A percentile compares a stretch with the other conserved stretches of the same genome.
These are phyloP conservation scores for grape (Vitis vinifera) DNA, from an alignment of 164 flowering plant species.

Conservation along the genomic window DNA sequence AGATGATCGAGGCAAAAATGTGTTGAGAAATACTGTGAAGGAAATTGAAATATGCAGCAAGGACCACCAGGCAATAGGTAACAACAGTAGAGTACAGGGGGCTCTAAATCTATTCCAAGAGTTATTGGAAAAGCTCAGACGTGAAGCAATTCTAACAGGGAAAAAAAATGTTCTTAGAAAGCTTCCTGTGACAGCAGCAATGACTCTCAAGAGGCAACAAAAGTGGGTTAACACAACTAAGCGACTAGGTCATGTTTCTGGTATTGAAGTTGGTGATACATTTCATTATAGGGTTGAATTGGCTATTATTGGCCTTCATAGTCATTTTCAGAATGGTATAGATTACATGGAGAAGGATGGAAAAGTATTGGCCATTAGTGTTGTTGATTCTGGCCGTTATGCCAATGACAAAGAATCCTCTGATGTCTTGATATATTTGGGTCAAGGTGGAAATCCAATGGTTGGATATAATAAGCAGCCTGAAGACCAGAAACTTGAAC, in stretches of 20 bases:
- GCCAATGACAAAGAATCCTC: conserved; percentile 5
- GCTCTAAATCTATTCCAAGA: background rate
- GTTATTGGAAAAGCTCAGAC: background rate
- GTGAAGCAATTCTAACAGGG: background rate
- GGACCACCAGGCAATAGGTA: too few relatives aligned
- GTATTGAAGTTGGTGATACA: conserved; percentile 23
- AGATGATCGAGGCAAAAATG: too few relatives aligned
- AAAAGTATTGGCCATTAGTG: conserved; percentile 13
- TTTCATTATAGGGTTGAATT: conserved; percentile 21
- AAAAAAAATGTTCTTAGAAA: background rate
- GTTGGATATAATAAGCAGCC: conserved; percentile 1
- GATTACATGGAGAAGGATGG: conserved; percentile 7
- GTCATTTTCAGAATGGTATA: conserved; percentile 18
- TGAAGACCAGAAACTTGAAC: conserved; percentile 9
- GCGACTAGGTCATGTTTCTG: conserved; percentile 9
- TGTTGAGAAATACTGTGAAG: too few relatives aligned
- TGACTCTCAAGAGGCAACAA: conserved; percentile 1
- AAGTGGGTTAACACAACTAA: conserved; percentile 6
- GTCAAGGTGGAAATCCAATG: conserved; percentile 16
- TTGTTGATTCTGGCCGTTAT: conserved; percentile 24
- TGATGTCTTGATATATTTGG: conserved; percentile 20
- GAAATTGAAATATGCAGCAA: too few relatives aligned
- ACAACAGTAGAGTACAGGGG: background rate
- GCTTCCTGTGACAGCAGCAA: background rate
- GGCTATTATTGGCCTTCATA: conserved; percentile 18